Evolutionary conservation across 495 filamentous ascomycete species (phyloP), one percentile per base, ranked within the genome.

Genomic region (Pseudotulostoma volvatum): DNA sequence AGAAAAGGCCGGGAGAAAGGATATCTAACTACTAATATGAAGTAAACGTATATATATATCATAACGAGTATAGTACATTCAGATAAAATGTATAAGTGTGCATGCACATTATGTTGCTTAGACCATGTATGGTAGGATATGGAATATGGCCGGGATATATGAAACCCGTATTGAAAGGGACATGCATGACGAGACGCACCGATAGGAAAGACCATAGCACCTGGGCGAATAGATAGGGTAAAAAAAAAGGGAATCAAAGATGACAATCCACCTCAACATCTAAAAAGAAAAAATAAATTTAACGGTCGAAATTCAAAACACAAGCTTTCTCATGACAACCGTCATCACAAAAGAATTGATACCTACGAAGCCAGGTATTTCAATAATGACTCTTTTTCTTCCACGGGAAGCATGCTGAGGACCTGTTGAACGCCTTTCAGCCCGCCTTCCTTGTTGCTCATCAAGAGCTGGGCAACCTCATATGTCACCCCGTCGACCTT

Each of bases 401-500:
- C 74, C 35, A 87, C 77, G 15, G 85, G 81, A 63, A 97, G 70
- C 62, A 85, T 85, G 39, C 73, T 73, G 43, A 97, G 60, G 46
- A 90, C 73, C 45, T 86, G 77, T 55, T 83, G 76, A 9, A 97
- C 71, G 49, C 90, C 90, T 71, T 80, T 84, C 42, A 94, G 69
- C 25, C 84, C 84, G 39, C 79, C 74, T 43, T 81, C 75, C 55
- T 76, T 76, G 47, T 85, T 70, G 38, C 70, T 68, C 41, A 83
- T 74, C 49, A 96, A 59, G 21, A 96, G 54, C 30, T 70, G 63
- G 2, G 83, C 81, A 50, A 97, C 76, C 54, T 95, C 81, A 17
- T 68, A 68, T 4, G 81, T 76, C 13, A 94, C 67, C 31, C 73
- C 67, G 37, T 95, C 84, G 9, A 70, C 70, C 64, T 80, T 84